Conservation (phyloP, 768 basidiomycete genomes). For the Phanerodontia chrysosporium region DNA sequence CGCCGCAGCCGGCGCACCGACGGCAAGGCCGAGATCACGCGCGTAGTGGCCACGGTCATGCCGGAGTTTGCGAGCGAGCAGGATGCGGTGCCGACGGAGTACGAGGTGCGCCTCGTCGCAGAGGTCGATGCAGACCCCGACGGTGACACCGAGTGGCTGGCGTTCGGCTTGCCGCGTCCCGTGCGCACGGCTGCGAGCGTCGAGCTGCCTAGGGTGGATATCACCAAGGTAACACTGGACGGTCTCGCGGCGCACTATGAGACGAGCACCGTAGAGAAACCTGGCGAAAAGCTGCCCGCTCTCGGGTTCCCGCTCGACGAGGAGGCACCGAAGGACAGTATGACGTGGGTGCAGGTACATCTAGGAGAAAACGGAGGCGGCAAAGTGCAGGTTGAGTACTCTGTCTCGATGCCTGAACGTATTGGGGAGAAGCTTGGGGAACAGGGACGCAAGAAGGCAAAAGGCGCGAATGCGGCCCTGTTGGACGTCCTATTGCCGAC, state of each 20-base stretch:
- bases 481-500: slow-evolving; percentile 60
- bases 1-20: slow-evolving; percentile 38
- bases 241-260: slow-evolving; percentile 63
- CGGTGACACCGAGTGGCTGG: slow-evolving; percentile 60
- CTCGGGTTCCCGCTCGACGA: slow-evolving; percentile 41
- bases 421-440: slow-evolving; percentile 1
- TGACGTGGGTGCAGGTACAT: slow-evolving; percentile 61
- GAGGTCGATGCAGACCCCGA: slow-evolving; percentile 28
- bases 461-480: slow-evolving; percentile 20
- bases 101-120: slow-evolving; percentile 45
- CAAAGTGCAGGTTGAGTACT: slow-evolving; percentile 58
- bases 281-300: slow-evolving; percentile 26
- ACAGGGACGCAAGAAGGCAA: slow-evolving; percentile 29
- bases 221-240: slow-evolving; percentile 58
- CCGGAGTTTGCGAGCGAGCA: slow-evolving; percentile 33
- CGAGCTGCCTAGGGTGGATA: slow-evolving; percentile 42
- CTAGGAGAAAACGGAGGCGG: slow-evolving; percentile 50
- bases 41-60: slow-evolving; percentile 49
- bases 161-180: slow-evolving; percentile 61
- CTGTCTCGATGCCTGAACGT: slow-evolving; percentile 38
- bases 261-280: slow-evolving; percentile 38
- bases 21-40: slow-evolving; percentile 60
- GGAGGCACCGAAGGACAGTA: slow-evolving; percentile 55
- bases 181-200: neutral
- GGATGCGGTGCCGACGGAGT: slow-evolving; percentile 35